Conservation (phyloP, 2,329 filamentous ascomycete genomes). For the Pseudogymnoascus sp. region DNA sequence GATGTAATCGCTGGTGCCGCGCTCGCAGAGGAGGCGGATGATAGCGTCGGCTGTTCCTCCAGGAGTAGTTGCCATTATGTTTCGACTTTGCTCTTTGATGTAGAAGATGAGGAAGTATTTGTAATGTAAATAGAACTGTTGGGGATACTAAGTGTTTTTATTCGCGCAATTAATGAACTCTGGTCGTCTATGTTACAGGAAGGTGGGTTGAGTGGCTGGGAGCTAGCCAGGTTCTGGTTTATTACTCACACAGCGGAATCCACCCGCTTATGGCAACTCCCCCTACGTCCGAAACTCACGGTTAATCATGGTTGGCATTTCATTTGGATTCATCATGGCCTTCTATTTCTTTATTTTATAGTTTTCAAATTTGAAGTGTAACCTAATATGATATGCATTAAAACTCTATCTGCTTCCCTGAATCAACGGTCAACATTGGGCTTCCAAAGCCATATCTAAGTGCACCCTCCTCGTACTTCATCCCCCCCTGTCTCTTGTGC, state of each 20-base stretch:
- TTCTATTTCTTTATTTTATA: not conserved
- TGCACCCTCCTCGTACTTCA: slow-evolving; percentile 31
- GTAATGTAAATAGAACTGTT: not conserved
- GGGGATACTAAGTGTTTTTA: not conserved
- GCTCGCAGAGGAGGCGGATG: slow-evolving; percentile 23
- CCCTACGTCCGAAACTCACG: not conserved
- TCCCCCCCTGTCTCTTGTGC: slow-evolving; percentile 32
- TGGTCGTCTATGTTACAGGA: not conserved
- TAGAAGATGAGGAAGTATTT: not conserved
- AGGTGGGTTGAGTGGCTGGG: not conserved
- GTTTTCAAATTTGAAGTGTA: not conserved
- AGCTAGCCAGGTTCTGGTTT: not conserved
- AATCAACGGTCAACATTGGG: slow-evolving; percentile 34
- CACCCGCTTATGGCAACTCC: not conserved
- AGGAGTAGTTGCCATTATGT: not conserved
- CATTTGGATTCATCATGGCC: not conserved
- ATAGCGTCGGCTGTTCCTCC: slow-evolving; percentile 18
- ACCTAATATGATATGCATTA: not conserved
- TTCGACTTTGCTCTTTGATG: not conserved
- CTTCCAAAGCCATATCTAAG: slow-evolving; percentile 33
- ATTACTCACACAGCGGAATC: not conserved
- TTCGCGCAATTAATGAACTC: not conserved
- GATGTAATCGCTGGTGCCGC: slow-evolving; percentile 28
- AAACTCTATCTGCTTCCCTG: slow-evolving; percentile 15
- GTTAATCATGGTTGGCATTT: not conserved